phyloP scores from a whole-genome alignment of 192 early-diverging fungal genomes.

The Rhizoclosmatium globosum region DNA sequence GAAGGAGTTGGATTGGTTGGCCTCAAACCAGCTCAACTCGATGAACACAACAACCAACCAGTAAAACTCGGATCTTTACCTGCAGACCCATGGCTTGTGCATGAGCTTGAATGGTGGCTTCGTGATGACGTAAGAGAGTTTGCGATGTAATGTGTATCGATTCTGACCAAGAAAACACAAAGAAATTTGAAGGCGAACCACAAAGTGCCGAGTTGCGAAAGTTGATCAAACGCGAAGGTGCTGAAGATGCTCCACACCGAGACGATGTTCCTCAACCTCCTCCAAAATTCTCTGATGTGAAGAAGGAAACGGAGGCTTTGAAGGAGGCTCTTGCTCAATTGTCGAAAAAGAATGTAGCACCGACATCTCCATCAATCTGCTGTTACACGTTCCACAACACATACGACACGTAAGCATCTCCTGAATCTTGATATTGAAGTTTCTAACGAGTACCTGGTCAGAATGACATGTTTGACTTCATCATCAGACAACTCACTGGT shows the following conservation, averaged over 20 bases:
- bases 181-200: conserved; percentile 31
- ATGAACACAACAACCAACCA: conserved; percentile 82
- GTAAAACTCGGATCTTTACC: conserved; percentile 79
- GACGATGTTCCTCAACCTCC: conserved; percentile 76
- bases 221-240: conserved; percentile 67
- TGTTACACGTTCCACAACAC: conserved; percentile 98
- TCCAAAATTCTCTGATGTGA: conserved; percentile 79
- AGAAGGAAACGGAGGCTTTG: conserved; percentile 77
- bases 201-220: conserved; percentile 24
- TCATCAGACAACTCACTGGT: conserved; percentile 84
- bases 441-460: conserved; percentile 34
- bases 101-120: conserved; percentile 83
- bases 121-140: conserved; percentile 65
- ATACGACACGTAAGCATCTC: conserved; percentile 58
- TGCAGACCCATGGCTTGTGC: conserved; percentile 73
- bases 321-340: conserved; percentile 81
- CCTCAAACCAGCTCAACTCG: conserved; percentile 52
- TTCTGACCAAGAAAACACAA: neutral
- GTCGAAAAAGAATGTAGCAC: neutral
- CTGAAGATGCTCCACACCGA: conserved; percentile 63
- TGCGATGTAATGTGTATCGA: conserved; percentile 18
- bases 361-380: conserved; percentile 86
- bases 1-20: conserved; percentile 37
- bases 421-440: neutral
- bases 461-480: conserved; percentile 84